Conservation (phyloP, 495 filamentous ascomycete genomes). For the Tuber umbilicatum region DNA sequence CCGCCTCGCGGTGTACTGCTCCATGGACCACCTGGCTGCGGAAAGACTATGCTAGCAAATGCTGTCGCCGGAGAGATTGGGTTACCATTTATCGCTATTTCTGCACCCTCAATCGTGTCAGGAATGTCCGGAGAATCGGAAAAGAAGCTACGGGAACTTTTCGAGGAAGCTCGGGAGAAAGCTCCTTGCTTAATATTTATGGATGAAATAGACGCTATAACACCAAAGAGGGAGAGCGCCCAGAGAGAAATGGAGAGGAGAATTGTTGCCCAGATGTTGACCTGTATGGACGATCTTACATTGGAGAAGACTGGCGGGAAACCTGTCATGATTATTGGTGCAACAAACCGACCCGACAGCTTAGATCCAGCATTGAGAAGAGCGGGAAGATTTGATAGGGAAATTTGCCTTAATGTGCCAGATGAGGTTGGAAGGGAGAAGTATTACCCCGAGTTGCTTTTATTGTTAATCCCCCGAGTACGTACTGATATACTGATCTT, state of each 20-base stretch:
- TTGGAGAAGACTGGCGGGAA: slow-evolving; percentile 76
- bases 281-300: slow-evolving; percentile 69
- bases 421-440: slow-evolving; percentile 75
- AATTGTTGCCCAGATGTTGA: slow-evolving; percentile 88
- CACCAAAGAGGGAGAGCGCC: slow-evolving; percentile 88
- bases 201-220: slow-evolving; percentile 94
- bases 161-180: slow-evolving; percentile 77
- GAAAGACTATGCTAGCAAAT: slow-evolving; percentile 89
- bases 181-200: slow-evolving; percentile 93
- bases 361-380: slow-evolving; percentile 80
- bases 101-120: slow-evolving; percentile 80
- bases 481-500: neutral
- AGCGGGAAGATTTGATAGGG: slow-evolving; percentile 80
- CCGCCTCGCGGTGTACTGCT: slow-evolving; percentile 82
- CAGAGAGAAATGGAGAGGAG: slow-evolving; percentile 95
- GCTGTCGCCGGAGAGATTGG: slow-evolving; percentile 82
- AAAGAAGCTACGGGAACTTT: slow-evolving; percentile 84
- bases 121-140: slow-evolving; percentile 97
- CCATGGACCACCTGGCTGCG: slow-evolving; percentile 89
- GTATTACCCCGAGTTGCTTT: slow-evolving; percentile 11
- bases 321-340: slow-evolving; percentile 86
- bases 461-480: neutral
- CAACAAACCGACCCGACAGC: slow-evolving; percentile 86
- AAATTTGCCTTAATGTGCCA: slow-evolving; percentile 93
- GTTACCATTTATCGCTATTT: slow-evolving; percentile 79